Base-by-base conservation (phyloP, 23 red algal genomes). In the Gracilaria vermiculophylla region DNA sequence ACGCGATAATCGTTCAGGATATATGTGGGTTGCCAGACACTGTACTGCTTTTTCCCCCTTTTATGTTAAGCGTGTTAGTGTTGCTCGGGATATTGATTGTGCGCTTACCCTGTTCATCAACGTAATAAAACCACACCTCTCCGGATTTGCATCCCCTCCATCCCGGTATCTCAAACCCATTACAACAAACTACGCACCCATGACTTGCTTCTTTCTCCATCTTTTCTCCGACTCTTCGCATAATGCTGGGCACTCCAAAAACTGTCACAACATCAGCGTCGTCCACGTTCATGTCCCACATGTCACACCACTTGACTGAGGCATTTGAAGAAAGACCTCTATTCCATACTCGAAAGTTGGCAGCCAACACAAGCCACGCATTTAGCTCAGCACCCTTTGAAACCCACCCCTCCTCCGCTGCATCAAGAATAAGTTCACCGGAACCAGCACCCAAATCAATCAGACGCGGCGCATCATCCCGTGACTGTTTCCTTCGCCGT, bases 171-270 rank as follows among this genome's bases (percentile, higher is more conserved):
- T 40, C 34, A 78, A 88, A 78, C 43, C 42, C n/a, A 66, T 88
- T 78, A 49, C 70, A 62, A 34, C 84, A 88, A 21, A 88, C 69
- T 45, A 88, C 17, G 62, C 84, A 88, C 44, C 53, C 84, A 61
- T 27, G 34, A 29, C 48, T 58, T 40, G 62, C 66, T 45, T 77
- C 84, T 24, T 88, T 52, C 8, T 58, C 12, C 19, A 88, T 70
- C 37, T 72, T 60, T 23, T 9, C 48, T 5, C 69, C 66, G 19
- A 88, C 72, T 19, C 84, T 57, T 23, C 74, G 53, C 84, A 88
- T 78, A 51, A 78, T 88, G 44, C 84, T 53, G 34, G 70, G 84
- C 20, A 88, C 84, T 49, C 84, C 69, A 76, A 77, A 88, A 27
- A 88, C 84, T 1, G 58, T 53, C 20, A 88, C 56, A 52, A 69